phyloP scores from a whole-genome alignment of 2,329 filamentous ascomycete species.

The Plenodomus tracheiphilus region DNA sequence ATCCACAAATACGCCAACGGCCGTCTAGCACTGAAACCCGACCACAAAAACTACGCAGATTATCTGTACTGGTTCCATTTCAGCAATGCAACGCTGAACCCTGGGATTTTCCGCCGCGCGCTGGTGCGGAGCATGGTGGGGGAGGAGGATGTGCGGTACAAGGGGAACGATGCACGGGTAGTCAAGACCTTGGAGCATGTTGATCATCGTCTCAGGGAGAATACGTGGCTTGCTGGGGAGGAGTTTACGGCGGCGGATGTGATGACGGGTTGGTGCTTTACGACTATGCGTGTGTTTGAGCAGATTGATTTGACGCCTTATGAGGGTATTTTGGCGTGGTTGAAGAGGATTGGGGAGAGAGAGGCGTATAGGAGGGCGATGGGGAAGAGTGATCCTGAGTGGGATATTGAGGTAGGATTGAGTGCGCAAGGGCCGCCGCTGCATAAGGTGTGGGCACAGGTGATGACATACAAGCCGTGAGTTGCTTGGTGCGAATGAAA shows the following conservation, averaged over 20 bases:
- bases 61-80: constrained; percentile 70
- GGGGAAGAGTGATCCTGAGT: constrained; percentile 56
- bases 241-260: constrained; percentile 68
- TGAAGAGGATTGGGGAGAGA: constrained; percentile 31
- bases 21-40: constrained; percentile 51
- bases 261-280: constrained; percentile 64
- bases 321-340: constrained; percentile 34
- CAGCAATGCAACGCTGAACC: constrained; percentile 48
- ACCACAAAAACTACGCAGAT: constrained; percentile 57
- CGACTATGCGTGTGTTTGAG: constrained; percentile 62
- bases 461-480: constrained; percentile 28
- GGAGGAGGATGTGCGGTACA: constrained; percentile 42
- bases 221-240: constrained; percentile 61
- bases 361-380: constrained; percentile 54
- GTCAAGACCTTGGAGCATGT: constrained; percentile 49
- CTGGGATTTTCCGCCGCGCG: constrained; percentile 39
- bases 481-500: constrained; percentile 4
- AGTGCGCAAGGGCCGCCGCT: constrained; percentile 31
- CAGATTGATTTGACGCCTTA: constrained; percentile 43
- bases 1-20: constrained; percentile 55
- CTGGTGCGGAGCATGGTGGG: constrained; percentile 30
- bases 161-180: constrained; percentile 41
- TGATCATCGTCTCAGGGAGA: constrained; percentile 54
- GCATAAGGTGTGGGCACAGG: constrained; percentile 23
- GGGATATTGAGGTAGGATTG: constrained; percentile 36